phyloP scores from a whole-genome alignment of 208 protist species.

The Trypanosoma lewisi region DNA sequence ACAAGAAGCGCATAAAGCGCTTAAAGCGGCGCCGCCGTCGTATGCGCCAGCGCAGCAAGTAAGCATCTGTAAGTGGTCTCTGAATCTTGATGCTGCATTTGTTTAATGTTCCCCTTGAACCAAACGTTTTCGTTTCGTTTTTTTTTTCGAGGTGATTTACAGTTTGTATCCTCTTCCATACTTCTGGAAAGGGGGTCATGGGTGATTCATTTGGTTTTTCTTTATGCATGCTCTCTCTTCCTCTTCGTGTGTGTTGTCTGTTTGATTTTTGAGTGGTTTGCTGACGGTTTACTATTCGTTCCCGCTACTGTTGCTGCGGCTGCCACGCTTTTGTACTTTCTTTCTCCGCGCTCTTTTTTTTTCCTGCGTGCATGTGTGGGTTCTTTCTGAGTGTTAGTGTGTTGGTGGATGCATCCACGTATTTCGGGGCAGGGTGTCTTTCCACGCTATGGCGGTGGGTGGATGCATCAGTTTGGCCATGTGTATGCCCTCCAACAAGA shows the following conservation, averaged over 20 bases:
- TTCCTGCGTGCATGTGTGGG: not conserved
- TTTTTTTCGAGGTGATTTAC: not conserved
- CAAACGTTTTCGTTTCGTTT: not conserved
- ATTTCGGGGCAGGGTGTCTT: constrained; percentile 61
- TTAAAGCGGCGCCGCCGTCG: constrained; percentile 54
- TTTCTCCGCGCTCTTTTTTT: too few species aligned
- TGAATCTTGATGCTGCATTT: not conserved
- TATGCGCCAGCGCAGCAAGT: not conserved
- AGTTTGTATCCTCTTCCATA: not conserved
- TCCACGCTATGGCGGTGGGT: constrained; percentile 83
- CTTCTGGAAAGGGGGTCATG: too few species aligned
- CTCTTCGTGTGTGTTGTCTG: not conserved
- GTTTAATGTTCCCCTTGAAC: not conserved
- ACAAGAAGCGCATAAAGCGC: constrained; percentile 93
- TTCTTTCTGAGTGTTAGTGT: not conserved
- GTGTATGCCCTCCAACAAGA: constrained; percentile 87
- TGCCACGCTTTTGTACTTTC: too few species aligned
- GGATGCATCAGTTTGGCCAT: constrained; percentile 91
- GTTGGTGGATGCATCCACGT: constrained; percentile 43
- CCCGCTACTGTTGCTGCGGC: too few species aligned
- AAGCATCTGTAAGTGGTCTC: not conserved
- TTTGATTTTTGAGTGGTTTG: not conserved
- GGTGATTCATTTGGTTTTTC: too few species aligned
- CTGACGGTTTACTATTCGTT: not conserved
- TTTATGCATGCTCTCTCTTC: not conserved